phyloP scores from a whole-genome alignment of 495 filamentous ascomycete genomes.

The Parathielavia hyrcaniae region DNA sequence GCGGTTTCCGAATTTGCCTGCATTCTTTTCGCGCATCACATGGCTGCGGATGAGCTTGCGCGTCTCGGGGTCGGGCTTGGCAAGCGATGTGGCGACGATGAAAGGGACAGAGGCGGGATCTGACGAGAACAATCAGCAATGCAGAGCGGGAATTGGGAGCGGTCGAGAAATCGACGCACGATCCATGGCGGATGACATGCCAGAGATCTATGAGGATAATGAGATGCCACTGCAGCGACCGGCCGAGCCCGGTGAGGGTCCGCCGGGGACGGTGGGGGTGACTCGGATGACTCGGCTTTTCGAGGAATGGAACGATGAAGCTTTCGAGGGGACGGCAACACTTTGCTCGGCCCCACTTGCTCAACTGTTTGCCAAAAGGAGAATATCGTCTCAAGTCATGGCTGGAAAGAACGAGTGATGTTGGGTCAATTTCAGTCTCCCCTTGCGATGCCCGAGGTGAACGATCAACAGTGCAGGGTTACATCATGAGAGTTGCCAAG shows the following conservation, averaged over 20 bases:
- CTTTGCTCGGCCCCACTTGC: not conserved
- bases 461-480: too few species aligned
- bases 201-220: not conserved
- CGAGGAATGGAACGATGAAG: not conserved
- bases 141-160: not conserved
- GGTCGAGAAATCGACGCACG: not conserved
- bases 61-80: constrained; percentile 3
- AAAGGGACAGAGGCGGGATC: not conserved
- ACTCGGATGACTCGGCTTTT: too few species aligned
- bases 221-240: too few species aligned
- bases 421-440: too few species aligned
- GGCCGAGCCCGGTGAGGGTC: too few species aligned
- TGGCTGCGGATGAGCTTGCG: constrained; percentile 12
- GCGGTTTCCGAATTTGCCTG: constrained; percentile 2
- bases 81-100: constrained; percentile 1
- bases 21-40: constrained; percentile 12
- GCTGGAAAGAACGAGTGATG: too few species aligned
- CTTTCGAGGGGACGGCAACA: too few species aligned
- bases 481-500: too few species aligned
- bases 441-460: too few species aligned
- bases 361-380: not conserved
- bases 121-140: not conserved
- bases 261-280: too few species aligned
- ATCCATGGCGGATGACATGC: not conserved
- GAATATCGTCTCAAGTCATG: too few species aligned